These are phyloP conservation scores for Pythium coloratum DNA, from an alignment of 352 stramenopile species.

Conservation along the genomic window DNA sequence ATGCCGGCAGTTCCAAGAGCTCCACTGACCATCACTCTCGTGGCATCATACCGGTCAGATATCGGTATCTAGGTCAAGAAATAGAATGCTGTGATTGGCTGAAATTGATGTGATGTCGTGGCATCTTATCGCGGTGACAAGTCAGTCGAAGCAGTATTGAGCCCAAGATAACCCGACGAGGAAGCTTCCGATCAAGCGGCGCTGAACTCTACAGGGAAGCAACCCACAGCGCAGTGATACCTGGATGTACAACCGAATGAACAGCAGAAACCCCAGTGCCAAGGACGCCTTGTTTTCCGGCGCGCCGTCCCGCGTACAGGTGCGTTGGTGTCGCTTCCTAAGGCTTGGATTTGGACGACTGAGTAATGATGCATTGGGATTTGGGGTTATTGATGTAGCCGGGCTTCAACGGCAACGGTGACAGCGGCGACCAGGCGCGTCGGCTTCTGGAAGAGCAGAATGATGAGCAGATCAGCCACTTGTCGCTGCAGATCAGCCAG, in stretches of 20 bases:
- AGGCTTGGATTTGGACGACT: background rate
- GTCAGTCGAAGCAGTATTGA: constrained; percentile 1
- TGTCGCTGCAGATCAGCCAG: constrained; percentile 86
- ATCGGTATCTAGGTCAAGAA: background rate
- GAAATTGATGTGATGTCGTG: constrained; percentile 12
- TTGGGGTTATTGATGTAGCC: constrained; percentile 26
- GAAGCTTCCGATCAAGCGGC: background rate
- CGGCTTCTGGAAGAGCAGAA: constrained; percentile 85
- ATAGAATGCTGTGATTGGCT: constrained; percentile 11
- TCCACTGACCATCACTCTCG: constrained; percentile 5
- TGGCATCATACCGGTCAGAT: background rate
- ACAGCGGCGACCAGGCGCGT: constrained; percentile 79
- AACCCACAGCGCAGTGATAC: background rate
- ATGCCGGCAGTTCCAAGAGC: background rate
- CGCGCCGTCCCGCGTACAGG: constrained; percentile 48
- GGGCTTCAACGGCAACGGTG: constrained; percentile 25
- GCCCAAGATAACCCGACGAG: background rate
- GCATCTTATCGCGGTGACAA: constrained; percentile 21
- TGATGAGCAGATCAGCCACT: constrained; percentile 85
- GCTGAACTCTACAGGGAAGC: background rate
- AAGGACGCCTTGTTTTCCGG: constrained; percentile 72
- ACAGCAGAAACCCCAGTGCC: constrained; percentile 44
- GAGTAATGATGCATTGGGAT: background rate
- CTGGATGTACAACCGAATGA: constrained; percentile 87
- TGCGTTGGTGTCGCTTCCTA: constrained; percentile 12